Percentiles rank a stretch among this genome's conserved stretches.
Conservation (phyloP, 352 stramenopile genomes). For the Elongisporangium prolatum region DNA sequence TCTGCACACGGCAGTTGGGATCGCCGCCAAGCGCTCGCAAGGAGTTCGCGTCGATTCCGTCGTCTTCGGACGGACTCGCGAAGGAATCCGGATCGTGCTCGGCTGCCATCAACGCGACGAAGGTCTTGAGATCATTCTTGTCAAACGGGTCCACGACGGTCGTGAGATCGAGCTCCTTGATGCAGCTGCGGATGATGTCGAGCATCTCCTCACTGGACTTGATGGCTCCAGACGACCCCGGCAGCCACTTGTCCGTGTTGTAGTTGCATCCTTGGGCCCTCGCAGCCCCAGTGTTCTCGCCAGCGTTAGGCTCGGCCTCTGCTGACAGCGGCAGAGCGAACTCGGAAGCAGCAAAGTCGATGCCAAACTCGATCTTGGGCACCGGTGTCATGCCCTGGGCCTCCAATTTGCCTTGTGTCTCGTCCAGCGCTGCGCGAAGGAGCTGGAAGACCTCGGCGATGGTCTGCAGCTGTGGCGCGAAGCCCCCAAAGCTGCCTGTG, state of each 20-base stretch:
- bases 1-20: constrained; percentile 39
- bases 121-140: constrained; percentile 41
- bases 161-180: constrained; percentile 49
- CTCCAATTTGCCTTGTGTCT: constrained; percentile 27
- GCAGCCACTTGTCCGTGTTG: constrained; percentile 66
- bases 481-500: constrained; percentile 48
- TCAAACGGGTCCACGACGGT: constrained; percentile 66
- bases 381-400: constrained; percentile 6
- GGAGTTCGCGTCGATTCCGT: neutral
- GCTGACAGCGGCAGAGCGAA: constrained; percentile 27
- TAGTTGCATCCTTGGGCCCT: constrained; percentile 28
- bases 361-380: constrained; percentile 44
- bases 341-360: constrained; percentile 59
- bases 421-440: constrained; percentile 43
- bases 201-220: constrained; percentile 64
- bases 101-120: constrained; percentile 33
- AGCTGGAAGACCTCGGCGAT: constrained; percentile 58
- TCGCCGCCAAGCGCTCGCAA: constrained; percentile 27
- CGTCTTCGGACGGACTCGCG: constrained; percentile 5
- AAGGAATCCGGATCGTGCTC: constrained; percentile 30
- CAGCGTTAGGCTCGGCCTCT: neutral
- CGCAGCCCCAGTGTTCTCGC: neutral
- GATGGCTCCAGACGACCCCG: constrained; percentile 30
- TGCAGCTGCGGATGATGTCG: constrained; percentile 42
- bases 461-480: constrained; percentile 53